phyloP scores from a whole-genome alignment of 768 basidiomycete genomes.

The Naganishia friedmannii region DNA sequence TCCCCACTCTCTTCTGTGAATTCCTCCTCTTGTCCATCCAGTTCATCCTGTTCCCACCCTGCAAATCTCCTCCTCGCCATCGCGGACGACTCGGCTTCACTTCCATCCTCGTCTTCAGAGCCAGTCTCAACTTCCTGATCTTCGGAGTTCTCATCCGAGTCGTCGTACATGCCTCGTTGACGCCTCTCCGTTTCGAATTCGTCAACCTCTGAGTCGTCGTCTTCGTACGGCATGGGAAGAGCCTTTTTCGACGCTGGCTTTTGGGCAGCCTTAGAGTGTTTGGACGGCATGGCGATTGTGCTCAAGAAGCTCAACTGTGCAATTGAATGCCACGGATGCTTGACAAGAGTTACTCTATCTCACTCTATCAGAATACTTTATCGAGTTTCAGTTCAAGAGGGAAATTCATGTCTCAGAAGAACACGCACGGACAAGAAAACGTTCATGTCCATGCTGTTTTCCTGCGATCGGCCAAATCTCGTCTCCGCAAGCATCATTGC shows the following conservation, averaged over 20 bases:
- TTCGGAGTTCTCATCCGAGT: slow-evolving; percentile 25
- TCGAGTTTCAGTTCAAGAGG: not conserved
- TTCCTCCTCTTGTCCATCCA: slow-evolving; percentile 38
- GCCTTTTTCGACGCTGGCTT: not conserved
- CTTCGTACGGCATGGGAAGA: slow-evolving; percentile 31
- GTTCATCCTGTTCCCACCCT: slow-evolving; percentile 41
- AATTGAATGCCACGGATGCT: not conserved
- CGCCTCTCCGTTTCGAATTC: slow-evolving; percentile 41
- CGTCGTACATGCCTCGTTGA: slow-evolving; percentile 26
- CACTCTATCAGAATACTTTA: too few species aligned
- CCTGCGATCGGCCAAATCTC: slow-evolving; percentile 21
- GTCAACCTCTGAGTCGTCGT: slow-evolving; percentile 48
- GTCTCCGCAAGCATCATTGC: not conserved
- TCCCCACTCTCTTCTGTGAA: slow-evolving; percentile 28
- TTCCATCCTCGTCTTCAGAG: slow-evolving; percentile 35
- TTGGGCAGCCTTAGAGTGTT: not conserved
- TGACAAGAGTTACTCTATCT: not conserved
- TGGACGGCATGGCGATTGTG: not conserved
- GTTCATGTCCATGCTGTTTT: slow-evolving; percentile 5
- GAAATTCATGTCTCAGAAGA: slow-evolving; percentile 21
- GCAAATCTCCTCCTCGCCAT: slow-evolving; percentile 21
- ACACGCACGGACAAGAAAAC: not conserved
- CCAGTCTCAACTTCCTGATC: slow-evolving; percentile 7
- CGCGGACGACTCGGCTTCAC: slow-evolving; percentile 27
- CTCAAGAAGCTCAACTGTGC: not conserved